Evolutionary conservation across 768 basidiomycete species (phyloP), one percentile per base, ranked within the genome.

Genomic region (Peribolospora kevripleyi): DNA sequence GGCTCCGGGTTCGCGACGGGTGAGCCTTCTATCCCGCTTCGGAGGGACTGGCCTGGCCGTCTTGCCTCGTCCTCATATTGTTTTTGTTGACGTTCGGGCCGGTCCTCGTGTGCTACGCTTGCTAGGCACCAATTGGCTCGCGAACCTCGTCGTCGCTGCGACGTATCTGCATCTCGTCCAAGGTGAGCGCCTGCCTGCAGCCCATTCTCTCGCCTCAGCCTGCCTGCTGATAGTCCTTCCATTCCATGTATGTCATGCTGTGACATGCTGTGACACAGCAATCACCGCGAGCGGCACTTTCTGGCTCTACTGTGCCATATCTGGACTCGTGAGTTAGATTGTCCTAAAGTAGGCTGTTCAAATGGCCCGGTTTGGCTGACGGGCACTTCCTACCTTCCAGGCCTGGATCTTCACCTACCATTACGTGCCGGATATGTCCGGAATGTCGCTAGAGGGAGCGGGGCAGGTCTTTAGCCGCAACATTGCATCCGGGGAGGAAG

Each of bases 141-240:
- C 51, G 4, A 61, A 61, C 47, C 53, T 61, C 11, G n/a, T 57
- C 53, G 52, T 61, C 40, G 56, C 55, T 7, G 50, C 59, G 5
- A 60, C 59, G 0, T 61, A 57, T 25, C 48, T 59, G 8, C 52
- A 55, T 42, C 42, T 61, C 13, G 48, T 54, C 5, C 7, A 57
- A 50, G 52, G 58, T 56, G 1, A 42, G 57, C 9, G 3, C 7
- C 8, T 3, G 7, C 4, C 6, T n/a, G 42, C 41, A 5, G 13
- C 4, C 46, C 41, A 14, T 3, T 13, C 9, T 3, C 13, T 10
- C 6, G 7, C 50, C 0, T 13, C 10, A 13, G n/a, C 43, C 37
- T 4, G n/a, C 10, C 3, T 48, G 3, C 6, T 13, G 7, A 7
- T 40, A 50, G 8, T 25, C 37, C 1, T 51, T 43, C 4, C 48